A percentile compares a stretch with the other conserved stretches of the same genome.
Evolutionary conservation across 169 alveolate genomes (phyloP).

Genomic region (Plasmodium falciparum): DNA sequence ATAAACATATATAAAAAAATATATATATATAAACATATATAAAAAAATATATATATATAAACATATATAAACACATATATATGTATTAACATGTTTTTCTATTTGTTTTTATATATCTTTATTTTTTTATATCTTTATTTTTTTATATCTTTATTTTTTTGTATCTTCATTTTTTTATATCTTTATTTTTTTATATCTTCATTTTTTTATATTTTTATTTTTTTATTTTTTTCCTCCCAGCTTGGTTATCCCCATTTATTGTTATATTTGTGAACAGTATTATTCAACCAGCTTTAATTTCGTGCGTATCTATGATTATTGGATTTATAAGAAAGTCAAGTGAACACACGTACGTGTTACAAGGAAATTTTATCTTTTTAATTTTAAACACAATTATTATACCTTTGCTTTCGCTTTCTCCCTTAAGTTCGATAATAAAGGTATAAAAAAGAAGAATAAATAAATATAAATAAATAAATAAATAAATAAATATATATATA

Average conservation of each 20-base stretch:
- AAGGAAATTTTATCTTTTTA: conserved; percentile 72
- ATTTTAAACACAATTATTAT: conserved; percentile 61
- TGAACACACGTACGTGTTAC: conserved; percentile 59
- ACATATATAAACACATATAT: not conserved
- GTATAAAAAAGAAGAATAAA: conserved; percentile 1
- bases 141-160: not conserved
- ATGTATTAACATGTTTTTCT: not conserved
- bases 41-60: no score
- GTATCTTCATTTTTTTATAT: not conserved
- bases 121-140: not conserved
- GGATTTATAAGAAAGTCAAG: conserved; percentile 73
- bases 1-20: no score
- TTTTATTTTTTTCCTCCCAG: conserved; percentile 9
- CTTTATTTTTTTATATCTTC: not conserved
- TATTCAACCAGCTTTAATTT: conserved; percentile 51
- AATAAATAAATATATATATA: not conserved
- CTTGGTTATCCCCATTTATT: conserved; percentile 76
- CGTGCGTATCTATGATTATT: conserved; percentile 57
- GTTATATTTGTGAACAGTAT: conserved; percentile 70
- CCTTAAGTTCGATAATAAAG: conserved; percentile 42
- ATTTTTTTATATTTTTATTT: not conserved
- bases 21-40: no score
- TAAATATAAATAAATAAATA: not conserved
- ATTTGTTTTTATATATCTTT: no score
- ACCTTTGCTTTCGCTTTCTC: conserved; percentile 59